These are phyloP conservation scores for Heterobasidion irregulare DNA, from an alignment of 1,284 basidiomycete species.

Conservation along the genomic window DNA sequence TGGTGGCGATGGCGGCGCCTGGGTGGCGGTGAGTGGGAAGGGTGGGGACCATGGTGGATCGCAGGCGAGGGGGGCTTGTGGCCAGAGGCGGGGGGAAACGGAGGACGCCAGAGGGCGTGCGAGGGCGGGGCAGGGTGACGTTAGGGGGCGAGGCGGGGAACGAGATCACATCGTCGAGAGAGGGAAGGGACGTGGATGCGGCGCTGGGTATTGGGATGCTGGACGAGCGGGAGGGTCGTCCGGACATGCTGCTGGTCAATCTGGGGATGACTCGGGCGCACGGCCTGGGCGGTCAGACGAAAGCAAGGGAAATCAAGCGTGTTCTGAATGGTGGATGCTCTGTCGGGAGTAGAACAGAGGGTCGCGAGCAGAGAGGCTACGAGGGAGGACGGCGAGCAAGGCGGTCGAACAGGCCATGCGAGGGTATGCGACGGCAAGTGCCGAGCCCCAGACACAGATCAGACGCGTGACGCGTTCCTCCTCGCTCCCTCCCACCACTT, in stretches of 20 bases:
- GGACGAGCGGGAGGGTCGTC: conserved; percentile 46
- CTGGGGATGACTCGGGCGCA: too few species aligned
- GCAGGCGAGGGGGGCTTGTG: conserved; percentile 8
- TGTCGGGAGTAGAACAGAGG: not conserved
- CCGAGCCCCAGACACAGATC: not conserved
- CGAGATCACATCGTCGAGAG: conserved; percentile 55
- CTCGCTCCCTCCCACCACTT: not conserved
- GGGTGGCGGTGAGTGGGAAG: conserved; percentile 2
- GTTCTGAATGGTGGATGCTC: not conserved
- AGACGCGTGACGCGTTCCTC: not conserved
- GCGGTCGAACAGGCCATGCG: not conserved
- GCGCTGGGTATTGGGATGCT: conserved; percentile 54
- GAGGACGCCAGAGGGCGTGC: conserved; percentile 8
- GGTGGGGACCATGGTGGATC: not conserved
- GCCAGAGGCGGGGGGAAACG: conserved; percentile 10
- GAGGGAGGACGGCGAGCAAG: not conserved
- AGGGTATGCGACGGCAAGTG: not conserved
- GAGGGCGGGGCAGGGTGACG: conserved; percentile 25
- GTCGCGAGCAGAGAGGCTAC: not conserved
- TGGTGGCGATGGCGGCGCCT: conserved; percentile 4
- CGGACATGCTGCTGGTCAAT: conserved; percentile 30
- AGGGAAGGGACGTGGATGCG: conserved; percentile 33
- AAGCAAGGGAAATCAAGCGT: too few species aligned
- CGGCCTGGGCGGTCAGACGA: too few species aligned
- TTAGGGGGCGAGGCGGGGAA: conserved; percentile 28